Percentiles rank a stretch among this genome's conserved stretches.
Conservation (phyloP, 805 yeast species). For the Candida insectorum region DNA sequence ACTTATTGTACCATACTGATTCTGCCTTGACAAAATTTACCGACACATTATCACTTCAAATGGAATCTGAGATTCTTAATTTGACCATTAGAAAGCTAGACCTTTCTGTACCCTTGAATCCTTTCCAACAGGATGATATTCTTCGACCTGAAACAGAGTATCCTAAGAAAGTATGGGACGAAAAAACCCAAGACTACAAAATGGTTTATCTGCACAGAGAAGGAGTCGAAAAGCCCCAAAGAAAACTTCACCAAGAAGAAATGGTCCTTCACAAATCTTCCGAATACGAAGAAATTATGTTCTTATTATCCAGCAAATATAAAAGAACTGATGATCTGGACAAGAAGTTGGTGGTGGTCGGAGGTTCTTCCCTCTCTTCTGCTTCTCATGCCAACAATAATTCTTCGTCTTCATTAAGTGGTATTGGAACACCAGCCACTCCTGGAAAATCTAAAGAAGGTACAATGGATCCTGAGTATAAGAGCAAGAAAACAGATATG, state of each 20-base stretch:
- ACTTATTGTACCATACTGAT: slow-evolving; percentile 80
- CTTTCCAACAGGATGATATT: slow-evolving; percentile 47
- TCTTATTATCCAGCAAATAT: slow-evolving; percentile 37
- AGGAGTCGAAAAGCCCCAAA: slow-evolving; percentile 25
- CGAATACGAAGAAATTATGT: slow-evolving; percentile 89
- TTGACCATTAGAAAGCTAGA: slow-evolving; percentile 76
- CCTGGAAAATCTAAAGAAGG: slow-evolving; percentile 11
- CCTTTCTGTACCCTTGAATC: slow-evolving; percentile 69
- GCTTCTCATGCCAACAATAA: slow-evolving; percentile 21
- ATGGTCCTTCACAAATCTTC: slow-evolving; percentile 59
- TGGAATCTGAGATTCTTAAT: slow-evolving; percentile 85
- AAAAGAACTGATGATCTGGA: slow-evolving; percentile 38
- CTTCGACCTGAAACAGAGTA: slow-evolving; percentile 45
- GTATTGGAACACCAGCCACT: slow-evolving; percentile 16
- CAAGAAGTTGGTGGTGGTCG: slow-evolving; percentile 38
- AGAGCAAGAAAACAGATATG: slow-evolving; percentile 6
- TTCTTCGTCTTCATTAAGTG: slow-evolving; percentile 6
- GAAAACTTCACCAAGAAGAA: slow-evolving; percentile 42
- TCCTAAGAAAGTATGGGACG: slow-evolving; percentile 46
- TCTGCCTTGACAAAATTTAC: slow-evolving; percentile 68
- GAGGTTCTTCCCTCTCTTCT: slow-evolving; percentile 20
- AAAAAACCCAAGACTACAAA: slow-evolving; percentile 28
- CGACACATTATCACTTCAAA: slow-evolving; percentile 71
- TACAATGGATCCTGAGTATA: slow-evolving; percentile 8
- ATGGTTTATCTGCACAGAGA: slow-evolving; percentile 29